Conservation (phyloP, 73 alveolate species). For the Stentor roeselii region DNA sequence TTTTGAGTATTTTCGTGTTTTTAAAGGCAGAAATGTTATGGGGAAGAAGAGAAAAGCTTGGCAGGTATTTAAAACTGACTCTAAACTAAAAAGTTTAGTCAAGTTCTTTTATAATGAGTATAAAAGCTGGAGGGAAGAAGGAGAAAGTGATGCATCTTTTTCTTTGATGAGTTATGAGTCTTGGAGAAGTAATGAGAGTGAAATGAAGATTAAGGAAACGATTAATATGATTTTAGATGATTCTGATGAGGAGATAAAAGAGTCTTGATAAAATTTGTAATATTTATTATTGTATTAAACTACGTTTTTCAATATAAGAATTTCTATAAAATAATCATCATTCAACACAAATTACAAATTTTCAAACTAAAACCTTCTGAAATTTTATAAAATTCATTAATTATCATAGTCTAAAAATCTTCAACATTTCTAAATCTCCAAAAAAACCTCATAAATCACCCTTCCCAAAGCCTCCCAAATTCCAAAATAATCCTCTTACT, state of each 20-base stretch:
- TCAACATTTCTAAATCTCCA: too few species aligned
- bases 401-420: too few species aligned
- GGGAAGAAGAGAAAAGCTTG: constrained; percentile 7
- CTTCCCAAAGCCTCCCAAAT: too few species aligned
- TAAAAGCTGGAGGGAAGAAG: background rate
- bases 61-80: background rate
- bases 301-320: too few species aligned
- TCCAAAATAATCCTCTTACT: too few species aligned
- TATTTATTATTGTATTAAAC: background rate
- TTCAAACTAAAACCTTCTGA: too few species aligned
- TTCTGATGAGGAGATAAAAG: background rate
- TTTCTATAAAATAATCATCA: too few species aligned
- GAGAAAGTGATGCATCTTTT: background rate
- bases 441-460: too few species aligned
- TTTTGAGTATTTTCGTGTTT: background rate
- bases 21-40: background rate
- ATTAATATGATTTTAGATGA: background rate
- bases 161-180: too few species aligned
- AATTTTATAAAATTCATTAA: too few species aligned
- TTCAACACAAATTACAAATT: too few species aligned
- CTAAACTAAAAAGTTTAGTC: background rate
- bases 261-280: background rate
- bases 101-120: background rate
- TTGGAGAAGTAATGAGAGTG: background rate
- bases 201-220: background rate